Conservation (phyloP, 2,329 filamentous ascomycete genomes). For the Penicillium decumbens region DNA sequence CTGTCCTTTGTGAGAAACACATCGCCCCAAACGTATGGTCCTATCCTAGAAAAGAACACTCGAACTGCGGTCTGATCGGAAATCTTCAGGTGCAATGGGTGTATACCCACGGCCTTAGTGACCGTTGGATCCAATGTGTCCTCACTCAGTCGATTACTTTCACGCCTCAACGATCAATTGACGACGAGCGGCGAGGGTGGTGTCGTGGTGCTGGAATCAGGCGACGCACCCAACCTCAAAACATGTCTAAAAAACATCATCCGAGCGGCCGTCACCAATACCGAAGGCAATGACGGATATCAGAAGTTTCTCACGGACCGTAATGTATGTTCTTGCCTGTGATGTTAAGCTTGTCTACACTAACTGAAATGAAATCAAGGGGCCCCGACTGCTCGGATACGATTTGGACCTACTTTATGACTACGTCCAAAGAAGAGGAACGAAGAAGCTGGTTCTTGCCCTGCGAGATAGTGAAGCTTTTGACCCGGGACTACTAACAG, state of each 20-base stretch:
- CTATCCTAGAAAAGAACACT: neutral
- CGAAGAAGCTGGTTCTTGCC: constrained; percentile 41
- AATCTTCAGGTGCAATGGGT: constrained; percentile 32
- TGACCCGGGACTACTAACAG: constrained; percentile 42
- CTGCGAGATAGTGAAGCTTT: constrained; percentile 48
- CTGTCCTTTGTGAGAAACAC: constrained; percentile 35
- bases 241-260: constrained; percentile 46
- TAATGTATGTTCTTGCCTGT: constrained; percentile 28
- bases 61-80: constrained; percentile 11
- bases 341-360: neutral
- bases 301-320: constrained; percentile 38
- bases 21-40: constrained; percentile 35
- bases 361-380: constrained; percentile 26
- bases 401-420: constrained; percentile 45
- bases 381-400: constrained; percentile 42
- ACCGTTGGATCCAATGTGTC: constrained; percentile 44
- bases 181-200: constrained; percentile 30
- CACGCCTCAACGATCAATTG: constrained; percentile 35
- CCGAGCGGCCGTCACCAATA: constrained; percentile 37
- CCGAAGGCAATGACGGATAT: constrained; percentile 38
- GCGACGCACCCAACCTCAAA: constrained; percentile 45
- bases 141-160: constrained; percentile 36
- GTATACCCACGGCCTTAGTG: constrained; percentile 42
- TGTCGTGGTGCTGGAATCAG: constrained; percentile 42
- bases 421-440: constrained; percentile 37